Conservation (phyloP, 371 early-diverging fungal species). For the Capniomyces stellatus region DNA sequence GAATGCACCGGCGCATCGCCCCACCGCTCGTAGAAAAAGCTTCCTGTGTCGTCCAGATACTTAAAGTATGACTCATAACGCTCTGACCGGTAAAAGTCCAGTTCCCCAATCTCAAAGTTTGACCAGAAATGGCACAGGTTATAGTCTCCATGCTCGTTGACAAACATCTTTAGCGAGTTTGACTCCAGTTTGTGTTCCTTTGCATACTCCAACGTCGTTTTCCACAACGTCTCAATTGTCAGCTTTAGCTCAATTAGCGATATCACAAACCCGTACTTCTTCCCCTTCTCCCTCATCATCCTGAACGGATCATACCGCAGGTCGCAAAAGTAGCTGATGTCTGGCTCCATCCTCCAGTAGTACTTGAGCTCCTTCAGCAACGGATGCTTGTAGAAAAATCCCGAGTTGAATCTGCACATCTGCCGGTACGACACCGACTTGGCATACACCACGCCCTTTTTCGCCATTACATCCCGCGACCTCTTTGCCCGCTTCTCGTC, state of each 20-base stretch:
- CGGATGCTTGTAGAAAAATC: slow-evolving; percentile 79
- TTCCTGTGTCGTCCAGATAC: slow-evolving; percentile 44
- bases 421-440: slow-evolving; percentile 73
- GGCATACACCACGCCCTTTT: slow-evolving; percentile 52
- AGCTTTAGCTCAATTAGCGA: slow-evolving; percentile 56
- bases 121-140: slow-evolving; percentile 91
- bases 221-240: slow-evolving; percentile 71
- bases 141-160: slow-evolving; percentile 26
- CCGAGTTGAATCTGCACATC: slow-evolving; percentile 83
- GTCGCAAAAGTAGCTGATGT: slow-evolving; percentile 72
- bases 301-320: slow-evolving; percentile 78
- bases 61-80: slow-evolving; percentile 37
- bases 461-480: slow-evolving; percentile 14
- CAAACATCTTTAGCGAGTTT: slow-evolving; percentile 29
- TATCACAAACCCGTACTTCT: slow-evolving; percentile 73
- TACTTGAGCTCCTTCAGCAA: slow-evolving; percentile 60
- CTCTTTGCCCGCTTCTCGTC: slow-evolving; percentile 7
- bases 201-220: slow-evolving; percentile 37
- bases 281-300: slow-evolving; percentile 52
- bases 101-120: slow-evolving; percentile 86
- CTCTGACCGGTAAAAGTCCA: slow-evolving; percentile 32
- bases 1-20: slow-evolving; percentile 96
- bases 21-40: slow-evolving; percentile 94
- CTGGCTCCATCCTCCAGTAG: slow-evolving; percentile 95
- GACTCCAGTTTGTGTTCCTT: slow-evolving; percentile 21